Conservation (phyloP, 169 alveolate genomes). For the Plasmodium berghei region DNA sequence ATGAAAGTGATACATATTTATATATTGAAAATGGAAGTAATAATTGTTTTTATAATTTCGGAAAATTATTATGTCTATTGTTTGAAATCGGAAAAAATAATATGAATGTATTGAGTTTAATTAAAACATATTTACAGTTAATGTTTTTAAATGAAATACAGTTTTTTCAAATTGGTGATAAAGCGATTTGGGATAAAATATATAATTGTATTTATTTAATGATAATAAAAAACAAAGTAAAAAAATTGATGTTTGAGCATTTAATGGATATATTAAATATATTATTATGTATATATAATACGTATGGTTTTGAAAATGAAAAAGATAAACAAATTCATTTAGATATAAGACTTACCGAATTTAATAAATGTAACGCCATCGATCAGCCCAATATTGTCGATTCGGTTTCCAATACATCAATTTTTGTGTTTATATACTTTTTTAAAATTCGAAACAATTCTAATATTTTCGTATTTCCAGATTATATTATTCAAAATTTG, state of each 20-base stretch:
- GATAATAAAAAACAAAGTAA: conserved; percentile 39
- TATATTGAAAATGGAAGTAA: not conserved
- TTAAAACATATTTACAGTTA: conserved; percentile 60
- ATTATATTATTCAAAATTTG: conserved; percentile 54
- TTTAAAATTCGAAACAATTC: conserved; percentile 62
- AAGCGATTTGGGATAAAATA: conserved; percentile 43
- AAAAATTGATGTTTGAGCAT: conserved; percentile 35
- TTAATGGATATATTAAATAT: conserved; percentile 69
- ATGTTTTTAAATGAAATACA: conserved; percentile 44
- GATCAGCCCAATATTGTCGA: conserved; percentile 1
- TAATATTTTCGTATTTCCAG: conserved; percentile 45
- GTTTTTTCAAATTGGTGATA: conserved; percentile 38
- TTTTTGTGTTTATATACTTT: conserved; percentile 42
- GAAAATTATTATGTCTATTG: conserved; percentile 42
- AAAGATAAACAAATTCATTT: conserved; percentile 17
- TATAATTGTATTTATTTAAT: conserved; percentile 37
- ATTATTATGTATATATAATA: conserved; percentile 53
- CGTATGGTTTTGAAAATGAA: conserved; percentile 57
- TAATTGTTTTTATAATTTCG: conserved; percentile 9
- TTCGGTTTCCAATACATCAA: not conserved
- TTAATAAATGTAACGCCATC: not conserved
- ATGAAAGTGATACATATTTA: not conserved
- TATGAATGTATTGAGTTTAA: conserved; percentile 25
- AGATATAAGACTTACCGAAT: conserved; percentile 47
- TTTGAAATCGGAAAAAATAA: conserved; percentile 46